Evolutionary conservation across 352 stramenopile species (phyloP).

Genomic region (Plasmopara halstedii): DNA sequence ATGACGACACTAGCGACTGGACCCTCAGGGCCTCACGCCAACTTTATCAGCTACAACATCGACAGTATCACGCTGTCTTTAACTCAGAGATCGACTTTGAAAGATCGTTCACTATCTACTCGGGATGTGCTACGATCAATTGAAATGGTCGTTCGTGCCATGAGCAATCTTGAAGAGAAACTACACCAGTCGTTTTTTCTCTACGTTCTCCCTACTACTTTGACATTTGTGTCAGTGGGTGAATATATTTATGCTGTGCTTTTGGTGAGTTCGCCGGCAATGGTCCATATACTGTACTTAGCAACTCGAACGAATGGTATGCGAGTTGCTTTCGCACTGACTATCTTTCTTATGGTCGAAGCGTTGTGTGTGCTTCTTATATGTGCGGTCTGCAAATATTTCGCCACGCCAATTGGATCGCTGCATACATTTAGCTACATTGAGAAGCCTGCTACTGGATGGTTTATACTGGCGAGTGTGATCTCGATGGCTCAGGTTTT

Average conservation of each 20-base stretch:
- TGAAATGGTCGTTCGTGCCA: conserved; percentile 58
- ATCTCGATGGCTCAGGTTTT: conserved; percentile 21
- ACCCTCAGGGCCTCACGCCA: conserved; percentile 57
- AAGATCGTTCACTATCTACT: conserved; percentile 17
- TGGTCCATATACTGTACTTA: conserved; percentile 50
- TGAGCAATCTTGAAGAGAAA: conserved; percentile 87
- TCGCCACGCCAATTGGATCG: conserved; percentile 2
- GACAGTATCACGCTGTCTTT: conserved; percentile 66
- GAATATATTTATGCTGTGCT: conserved; percentile 82
- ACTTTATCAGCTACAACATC: conserved; percentile 84
- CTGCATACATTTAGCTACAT: conserved; percentile 6
- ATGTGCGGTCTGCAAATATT: conserved; percentile 3
- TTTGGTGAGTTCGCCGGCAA: conserved; percentile 57
- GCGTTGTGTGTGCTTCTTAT: conserved; percentile 18
- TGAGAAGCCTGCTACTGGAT: conserved; percentile 5
- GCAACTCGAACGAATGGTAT: conserved; percentile 47
- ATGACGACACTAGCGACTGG: conserved; percentile 64
- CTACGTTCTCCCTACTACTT: conserved; percentile 68
- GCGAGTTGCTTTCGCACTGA: conserved; percentile 47
- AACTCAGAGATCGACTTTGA: conserved; percentile 11
- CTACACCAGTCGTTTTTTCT: conserved; percentile 86
- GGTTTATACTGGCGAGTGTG: conserved; percentile 19
- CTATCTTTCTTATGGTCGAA: conserved; percentile 33
- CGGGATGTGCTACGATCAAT: conserved; percentile 41
- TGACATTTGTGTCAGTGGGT: conserved; percentile 77